Evolutionary conservation across 192 early-diverging fungal species (phyloP), one percentile per base, ranked within the genome.

Genomic region (Phlyctochytrium arcticum): DNA sequence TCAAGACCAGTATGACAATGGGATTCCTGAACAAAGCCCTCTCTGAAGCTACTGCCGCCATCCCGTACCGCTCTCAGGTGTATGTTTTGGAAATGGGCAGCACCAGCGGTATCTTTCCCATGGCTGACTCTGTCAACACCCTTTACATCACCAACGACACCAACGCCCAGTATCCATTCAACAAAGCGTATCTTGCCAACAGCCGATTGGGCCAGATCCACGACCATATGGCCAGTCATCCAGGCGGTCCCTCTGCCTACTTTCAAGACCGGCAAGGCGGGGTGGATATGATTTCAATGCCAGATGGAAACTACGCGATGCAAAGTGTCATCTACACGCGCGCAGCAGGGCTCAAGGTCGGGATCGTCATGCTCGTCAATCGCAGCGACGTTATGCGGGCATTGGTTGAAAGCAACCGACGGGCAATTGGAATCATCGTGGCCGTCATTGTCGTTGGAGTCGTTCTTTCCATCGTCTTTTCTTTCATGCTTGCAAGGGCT

Each of bases 341-440:
- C 23, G 0, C 21, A 8, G 55, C 17, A 7, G 55, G 30, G 12
- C 55, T 57, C 55, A n/a, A 17, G 29, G 12, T 57, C 1, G 21
- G 55, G 15, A 23, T 50, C 37, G 30, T 60, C 36, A 42, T 48
- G 36, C 44, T 60, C 4, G 42, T 60, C 30, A 21, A 48, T 34
- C n/a, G 42, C 2, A 30, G 47, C 58, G 21, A 60, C 44, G 30
- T 60, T 34, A 42, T 60, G 36, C 37, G 17, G 24, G 35, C 15
- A 10, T 31, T 60, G 15, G 9, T 9, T 15, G 19, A 21, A 7
- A 27, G 21, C 21, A 60, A 60, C 42, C 26, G 35, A 30, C 26
- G 35, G 37, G 44, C 58, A 0, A 47, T 60, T 48, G 58, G 58
- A n/a, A 48, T 48, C 39, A 48, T 60, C 42, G 58, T 42, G 24